A percentile compares a stretch with the other conserved stretches of the same genome.
These are phyloP conservation scores for Euphorbia schlechtendalii DNA, from an alignment of 441 rosid species.

Conservation along the genomic window DNA sequence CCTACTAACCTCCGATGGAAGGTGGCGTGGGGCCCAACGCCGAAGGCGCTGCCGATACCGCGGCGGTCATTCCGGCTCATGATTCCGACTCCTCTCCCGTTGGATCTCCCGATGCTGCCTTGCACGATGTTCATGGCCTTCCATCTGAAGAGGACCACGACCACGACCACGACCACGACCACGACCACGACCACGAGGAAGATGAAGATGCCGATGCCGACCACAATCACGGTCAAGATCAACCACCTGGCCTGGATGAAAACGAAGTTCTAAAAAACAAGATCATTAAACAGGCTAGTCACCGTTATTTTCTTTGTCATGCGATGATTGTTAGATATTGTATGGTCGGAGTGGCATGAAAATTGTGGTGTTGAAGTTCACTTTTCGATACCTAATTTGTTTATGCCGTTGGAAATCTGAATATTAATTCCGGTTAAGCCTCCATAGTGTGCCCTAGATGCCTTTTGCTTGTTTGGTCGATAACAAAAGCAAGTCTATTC, in stretches of 20 bases:
- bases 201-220: constrained; percentile 26
- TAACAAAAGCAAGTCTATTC: background rate
- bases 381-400: background rate
- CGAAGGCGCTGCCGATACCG: constrained; percentile 15
- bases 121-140: constrained; percentile 21
- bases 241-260: constrained; percentile 26
- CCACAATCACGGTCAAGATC: constrained; percentile 36
- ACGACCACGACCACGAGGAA: constrained; percentile 19
- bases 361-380: background rate
- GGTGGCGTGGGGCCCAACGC: constrained; percentile 26
- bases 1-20: constrained; percentile 42
- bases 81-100: constrained; percentile 32
- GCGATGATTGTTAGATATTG: background rate
- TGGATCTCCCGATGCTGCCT: constrained; percentile 41
- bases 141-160: constrained; percentile 49
- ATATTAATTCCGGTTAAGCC: background rate
- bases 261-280: constrained; percentile 53
- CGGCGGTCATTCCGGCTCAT: constrained; percentile 14
- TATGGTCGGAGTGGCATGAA: background rate
- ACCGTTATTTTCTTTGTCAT: background rate
- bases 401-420: background rate
- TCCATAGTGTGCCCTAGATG: background rate
- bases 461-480: background rate
- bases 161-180: constrained; percentile 24
- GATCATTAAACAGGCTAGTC: constrained; percentile 69